Base-by-base conservation (phyloP, 768 basidiomycete genomes). In the Cantharellus anzutake region DNA sequence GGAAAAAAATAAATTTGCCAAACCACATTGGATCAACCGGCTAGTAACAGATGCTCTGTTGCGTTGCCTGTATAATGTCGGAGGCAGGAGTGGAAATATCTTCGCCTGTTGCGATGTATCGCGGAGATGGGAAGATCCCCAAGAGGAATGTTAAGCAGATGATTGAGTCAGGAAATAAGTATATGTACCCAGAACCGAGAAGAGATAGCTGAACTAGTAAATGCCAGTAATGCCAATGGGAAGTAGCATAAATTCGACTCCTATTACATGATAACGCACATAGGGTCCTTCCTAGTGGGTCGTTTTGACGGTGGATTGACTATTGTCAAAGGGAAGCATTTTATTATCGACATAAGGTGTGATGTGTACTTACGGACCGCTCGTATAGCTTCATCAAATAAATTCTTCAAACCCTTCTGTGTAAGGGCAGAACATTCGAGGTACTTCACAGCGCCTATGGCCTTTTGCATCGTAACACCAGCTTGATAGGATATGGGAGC, bases 381-480 rank as follows among this genome's bases (percentile, higher is more conserved):
- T 59, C 96, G 82, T 67, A 99, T 98, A 50, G 96, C 96, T 72
- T 98, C 96, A 70, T 98, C 96, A 69, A 99, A 99, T 51, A 99
- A 94, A 61, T 86, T 93, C 80, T 99, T 99, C 69, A 99, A 75
- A 14, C 94, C 94, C 73, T 98, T 96, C 76, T 98, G 96, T 53
- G 94, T 97, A 67, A 94, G 74, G 41, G 93, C 91, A 38, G 91
- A 94, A 71, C 92, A 96, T 71, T 96, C 92, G 60, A 96, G 74
- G 68, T 96, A 96, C 72, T 93, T 93, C 65, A 97, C 89, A 41
- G 94, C 96, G 34, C 84, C 85, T 64, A 99, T 91, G 66, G 98
- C 96, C 69, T 85, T 84, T 61, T 82, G 81, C 83, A 96, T 92
- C 52, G 82, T 76, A 52, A 89, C 82, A 59, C 92, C 96, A 71